phyloP scores from a whole-genome alignment of 176 grass and related monocot species.

The Rhynchospora breviuscula region DNA sequence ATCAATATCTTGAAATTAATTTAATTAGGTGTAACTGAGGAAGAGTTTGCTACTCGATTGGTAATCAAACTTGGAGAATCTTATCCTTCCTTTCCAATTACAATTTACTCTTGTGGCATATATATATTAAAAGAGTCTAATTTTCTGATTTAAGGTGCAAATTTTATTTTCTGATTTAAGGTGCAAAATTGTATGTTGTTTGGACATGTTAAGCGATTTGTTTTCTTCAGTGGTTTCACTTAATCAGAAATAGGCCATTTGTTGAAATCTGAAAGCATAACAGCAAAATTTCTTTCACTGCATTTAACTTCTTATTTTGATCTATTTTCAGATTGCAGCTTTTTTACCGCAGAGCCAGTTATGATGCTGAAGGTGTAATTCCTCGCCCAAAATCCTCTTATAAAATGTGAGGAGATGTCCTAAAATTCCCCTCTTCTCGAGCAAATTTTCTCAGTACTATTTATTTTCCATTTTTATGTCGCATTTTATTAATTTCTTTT shows the following conservation, averaged over 20 bases:
- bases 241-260: not conserved
- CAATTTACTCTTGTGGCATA: conserved; percentile 1
- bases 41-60: conserved; percentile 82
- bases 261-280: not conserved
- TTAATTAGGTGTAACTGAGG: conserved; percentile 70
- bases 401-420: conserved; percentile 45
- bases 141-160: not conserved
- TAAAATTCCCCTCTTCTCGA: not conserved
- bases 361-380: conserved; percentile 94
- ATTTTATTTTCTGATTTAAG: not conserved
- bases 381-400: conserved; percentile 91
- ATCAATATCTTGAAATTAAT: conserved; percentile 16
- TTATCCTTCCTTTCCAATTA: conserved; percentile 62
- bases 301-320: not conserved
- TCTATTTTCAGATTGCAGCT: conserved; percentile 64
- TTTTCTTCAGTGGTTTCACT: conserved; percentile 27
- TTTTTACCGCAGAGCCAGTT: conserved; percentile 91
- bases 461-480: conserved; percentile 27
- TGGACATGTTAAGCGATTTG: not conserved
- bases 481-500: conserved; percentile 2
- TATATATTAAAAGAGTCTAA: not conserved
- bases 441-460: not conserved
- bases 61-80: conserved; percentile 85
- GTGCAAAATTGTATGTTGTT: not conserved
- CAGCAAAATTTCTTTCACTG: not conserved